Percentiles rank a stretch among this genome's conserved stretches.
Conservation (phyloP, 1,284 basidiomycete genomes). For the Apiotrichum siamense region DNA sequence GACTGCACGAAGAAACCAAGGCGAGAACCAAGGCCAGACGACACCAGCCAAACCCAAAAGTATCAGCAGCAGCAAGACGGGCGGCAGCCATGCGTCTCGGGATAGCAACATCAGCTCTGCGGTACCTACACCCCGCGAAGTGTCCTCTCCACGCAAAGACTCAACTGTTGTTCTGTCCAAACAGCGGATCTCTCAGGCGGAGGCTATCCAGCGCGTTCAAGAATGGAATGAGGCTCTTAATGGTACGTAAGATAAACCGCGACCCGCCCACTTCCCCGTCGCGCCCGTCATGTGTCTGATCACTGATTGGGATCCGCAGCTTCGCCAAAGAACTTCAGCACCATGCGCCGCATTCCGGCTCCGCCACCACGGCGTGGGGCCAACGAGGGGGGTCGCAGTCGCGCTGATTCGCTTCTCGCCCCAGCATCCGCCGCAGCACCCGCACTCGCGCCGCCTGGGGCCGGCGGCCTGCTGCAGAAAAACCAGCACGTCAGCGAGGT, state of each 20-base stretch:
- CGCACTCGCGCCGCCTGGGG: slow-evolving; percentile 1
- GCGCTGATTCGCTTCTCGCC: slow-evolving; percentile 2
- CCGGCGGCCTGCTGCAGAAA: slow-evolving; percentile 33
- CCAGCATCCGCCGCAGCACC: slow-evolving; percentile 10
- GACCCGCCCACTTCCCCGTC: background rate
- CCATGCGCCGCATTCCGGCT: slow-evolving; percentile 19
- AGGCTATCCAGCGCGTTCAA: slow-evolving; percentile 89
- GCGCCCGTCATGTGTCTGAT: background rate
- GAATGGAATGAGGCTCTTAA: slow-evolving; percentile 97
- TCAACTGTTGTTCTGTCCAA: slow-evolving; percentile 49
- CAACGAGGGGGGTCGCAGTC: background rate
- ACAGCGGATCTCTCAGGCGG: slow-evolving; percentile 67
- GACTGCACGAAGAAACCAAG: slow-evolving; percentile 50
- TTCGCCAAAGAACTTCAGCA: slow-evolving; percentile 48
- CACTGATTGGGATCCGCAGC: slow-evolving; percentile 36
- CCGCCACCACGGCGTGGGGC: background rate
- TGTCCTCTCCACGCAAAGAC: slow-evolving; percentile 14
- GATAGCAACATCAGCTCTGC: background rate
- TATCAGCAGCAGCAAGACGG: background rate
- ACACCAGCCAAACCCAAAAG: background rate
- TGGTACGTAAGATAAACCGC: slow-evolving; percentile 55
- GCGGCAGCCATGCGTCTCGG: background rate
- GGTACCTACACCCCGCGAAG: slow-evolving; percentile 1
- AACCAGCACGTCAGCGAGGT: slow-evolving; percentile 67
- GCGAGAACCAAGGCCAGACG: background rate